Evolutionary conservation across 768 basidiomycete genomes (phyloP), one percentile per base, ranked within the genome.

Genomic region (Mycena sanguinolenta): DNA sequence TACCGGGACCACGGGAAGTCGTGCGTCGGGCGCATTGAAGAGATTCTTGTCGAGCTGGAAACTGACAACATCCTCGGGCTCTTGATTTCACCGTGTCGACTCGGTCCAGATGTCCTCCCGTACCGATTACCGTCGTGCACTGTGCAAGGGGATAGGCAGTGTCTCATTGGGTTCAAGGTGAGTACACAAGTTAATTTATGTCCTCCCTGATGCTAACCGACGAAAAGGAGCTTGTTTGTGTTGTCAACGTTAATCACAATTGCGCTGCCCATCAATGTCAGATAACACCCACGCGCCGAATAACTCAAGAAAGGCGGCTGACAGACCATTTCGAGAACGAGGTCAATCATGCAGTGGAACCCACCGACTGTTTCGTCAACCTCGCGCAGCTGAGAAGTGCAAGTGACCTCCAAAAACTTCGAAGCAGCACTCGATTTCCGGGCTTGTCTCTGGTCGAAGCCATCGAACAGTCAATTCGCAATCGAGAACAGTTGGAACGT

Each of bases 171-270:
- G 27, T 55, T 55, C 54, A 55, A 34, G 54, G 54, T 63, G 16
- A 2, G 25, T 36, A 17, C n/a, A n/a, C n/a, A n/a, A n/a, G n/a
- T n/a, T n/a, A n/a, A n/a, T n/a, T n/a, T n/a, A n/a, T n/a, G n/a
- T n/a, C n/a, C n/a, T n/a, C n/a, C n/a, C n/a, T n/a, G n/a, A n/a
- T n/a, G n/a, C n/a, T n/a, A n/a, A n/a, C n/a, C n/a, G n/a, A n/a
- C n/a, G n/a, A n/a, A n/a, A 17, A 55, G 54, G 32, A 34, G 12
- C 54, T 55, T 12, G 14, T 55, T 36, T 61, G 59, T 10, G 44
- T 44, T 0, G 59, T 61, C 28, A 61, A 61, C 46, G 44, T 61
- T 1, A 61, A 61, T 27, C 59, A 61, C 27, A 61, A 61, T 32
- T 61, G 59, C 30, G 59, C 59, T 2, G 59, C 44, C 27, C 59